Evolutionary conservation across 2,329 filamentous ascomycete species (phyloP).

Genomic region (Aciculosporium take): DNA sequence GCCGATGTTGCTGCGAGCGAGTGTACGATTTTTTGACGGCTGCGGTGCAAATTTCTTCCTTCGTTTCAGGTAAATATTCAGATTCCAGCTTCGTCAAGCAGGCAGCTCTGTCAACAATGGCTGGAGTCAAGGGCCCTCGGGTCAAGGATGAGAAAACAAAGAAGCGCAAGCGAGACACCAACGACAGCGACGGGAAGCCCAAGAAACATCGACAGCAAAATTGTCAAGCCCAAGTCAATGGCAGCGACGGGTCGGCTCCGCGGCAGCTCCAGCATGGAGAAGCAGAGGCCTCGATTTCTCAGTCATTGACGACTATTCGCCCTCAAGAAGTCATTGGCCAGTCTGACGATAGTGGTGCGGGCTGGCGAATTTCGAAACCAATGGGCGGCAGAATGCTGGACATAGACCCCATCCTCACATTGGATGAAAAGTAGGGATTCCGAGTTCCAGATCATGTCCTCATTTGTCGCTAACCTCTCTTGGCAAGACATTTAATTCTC

Average conservation of each 20-base stretch:
- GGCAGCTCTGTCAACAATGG: slow-evolving; percentile 16
- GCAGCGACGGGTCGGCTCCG: slow-evolving; percentile 1
- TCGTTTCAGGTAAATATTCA: not conserved
- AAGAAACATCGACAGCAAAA: slow-evolving; percentile 25
- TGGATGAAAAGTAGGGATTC: slow-evolving; percentile 42
- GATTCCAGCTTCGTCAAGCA: not conserved
- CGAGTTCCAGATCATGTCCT: not conserved
- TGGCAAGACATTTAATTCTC: slow-evolving; percentile 54
- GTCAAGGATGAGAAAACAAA: slow-evolving; percentile 24
- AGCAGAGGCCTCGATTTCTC: slow-evolving; percentile 3
- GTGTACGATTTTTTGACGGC: slow-evolving; percentile 1
- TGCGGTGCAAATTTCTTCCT: slow-evolving; percentile 4
- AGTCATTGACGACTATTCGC: slow-evolving; percentile 7
- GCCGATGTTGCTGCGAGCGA: slow-evolving; percentile 2
- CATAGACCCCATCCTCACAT: slow-evolving; percentile 47
- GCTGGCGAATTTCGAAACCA: slow-evolving; percentile 48
- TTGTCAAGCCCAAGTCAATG: slow-evolving; percentile 16
- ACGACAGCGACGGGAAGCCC: slow-evolving; percentile 26
- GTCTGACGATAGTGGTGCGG: slow-evolving; percentile 18
- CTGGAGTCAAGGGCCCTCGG: slow-evolving; percentile 18
- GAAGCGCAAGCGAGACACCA: slow-evolving; percentile 33
- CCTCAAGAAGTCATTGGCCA: slow-evolving; percentile 14
- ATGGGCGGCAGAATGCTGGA: slow-evolving; percentile 52
- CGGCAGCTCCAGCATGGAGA: slow-evolving; percentile 2
- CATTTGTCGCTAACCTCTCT: not conserved